Evolutionary conservation across 306 rosid genomes (phyloP).

Genomic region (Vigna hirtella): DNA sequence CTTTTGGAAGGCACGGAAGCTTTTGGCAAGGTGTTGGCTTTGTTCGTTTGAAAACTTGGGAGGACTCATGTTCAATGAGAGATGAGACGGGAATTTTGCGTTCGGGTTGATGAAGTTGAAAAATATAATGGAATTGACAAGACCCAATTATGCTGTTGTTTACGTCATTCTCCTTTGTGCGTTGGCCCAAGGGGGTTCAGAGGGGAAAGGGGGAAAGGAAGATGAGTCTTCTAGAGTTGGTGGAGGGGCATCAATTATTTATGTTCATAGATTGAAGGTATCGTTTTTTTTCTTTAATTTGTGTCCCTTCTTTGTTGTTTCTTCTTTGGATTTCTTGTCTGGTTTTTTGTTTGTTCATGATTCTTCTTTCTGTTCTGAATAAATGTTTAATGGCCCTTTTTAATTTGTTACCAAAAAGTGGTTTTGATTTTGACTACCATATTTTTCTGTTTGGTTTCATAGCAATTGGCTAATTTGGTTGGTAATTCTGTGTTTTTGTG

Average conservation of each 20-base stretch:
- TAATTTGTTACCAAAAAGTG: not conserved
- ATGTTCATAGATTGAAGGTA: conserved; percentile 59
- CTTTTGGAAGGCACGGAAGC: conserved; percentile 37
- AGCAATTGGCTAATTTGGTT: not conserved
- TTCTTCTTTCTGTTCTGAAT: conserved; percentile 9
- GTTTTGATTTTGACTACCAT: conserved; percentile 2
- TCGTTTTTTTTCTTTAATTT: not conserved
- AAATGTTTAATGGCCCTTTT: not conserved
- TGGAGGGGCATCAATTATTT: conserved; percentile 18
- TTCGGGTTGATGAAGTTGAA: conserved; percentile 43
- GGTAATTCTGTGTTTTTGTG: not conserved
- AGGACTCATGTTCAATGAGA: conserved; percentile 62
- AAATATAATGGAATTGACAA: conserved; percentile 73
- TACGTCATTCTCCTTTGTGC: conserved; percentile 74
- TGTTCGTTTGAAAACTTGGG: conserved; percentile 25
- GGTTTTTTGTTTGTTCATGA: not conserved
- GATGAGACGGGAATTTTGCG: conserved; percentile 53
- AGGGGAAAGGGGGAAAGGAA: conserved; percentile 57
- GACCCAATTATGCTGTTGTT: conserved; percentile 57
- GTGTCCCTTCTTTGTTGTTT: not conserved
- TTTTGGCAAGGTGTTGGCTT: conserved; percentile 29
- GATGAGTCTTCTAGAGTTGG: conserved; percentile 44
- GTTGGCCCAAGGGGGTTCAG: conserved; percentile 68
- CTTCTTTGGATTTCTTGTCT: conserved; percentile 18
- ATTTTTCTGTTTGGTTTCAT: conserved; percentile 18